Percentiles rank a stretch among this genome's conserved stretches.
Evolutionary conservation across 805 yeast genomes (phyloP).

Genomic region (Sugiyamaella boreocaroliniensis): DNA sequence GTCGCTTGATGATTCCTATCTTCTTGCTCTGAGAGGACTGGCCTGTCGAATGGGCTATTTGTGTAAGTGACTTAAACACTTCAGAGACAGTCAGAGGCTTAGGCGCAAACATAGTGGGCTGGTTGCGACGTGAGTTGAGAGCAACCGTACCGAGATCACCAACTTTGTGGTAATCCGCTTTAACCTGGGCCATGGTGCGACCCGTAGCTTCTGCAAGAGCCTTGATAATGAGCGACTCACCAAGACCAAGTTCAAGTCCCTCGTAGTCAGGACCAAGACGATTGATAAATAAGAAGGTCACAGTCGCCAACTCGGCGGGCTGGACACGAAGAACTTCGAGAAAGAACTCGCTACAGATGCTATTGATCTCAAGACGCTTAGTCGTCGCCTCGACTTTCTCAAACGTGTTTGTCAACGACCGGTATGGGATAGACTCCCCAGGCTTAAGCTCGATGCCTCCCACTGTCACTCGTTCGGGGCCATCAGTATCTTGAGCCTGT

Average conservation of each 20-base stretch:
- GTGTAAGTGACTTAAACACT: conserved; percentile 68
- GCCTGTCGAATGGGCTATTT: conserved; percentile 74
- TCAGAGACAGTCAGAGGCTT: conserved; percentile 63
- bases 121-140: conserved; percentile 70
- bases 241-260: conserved; percentile 87
- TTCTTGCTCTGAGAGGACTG: conserved; percentile 74
- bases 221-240: conserved; percentile 81
- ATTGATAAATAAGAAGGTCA: conserved; percentile 81
- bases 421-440: conserved; percentile 30
- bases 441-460: not conserved
- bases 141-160: conserved; percentile 95
- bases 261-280: conserved; percentile 93
- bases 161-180: conserved; percentile 61
- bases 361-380: conserved; percentile 74
- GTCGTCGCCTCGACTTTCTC: conserved; percentile 73
- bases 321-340: conserved; percentile 51
- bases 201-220: conserved; percentile 91
- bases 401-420: conserved; percentile 55
- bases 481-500: not conserved
- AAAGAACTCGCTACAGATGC: conserved; percentile 68
- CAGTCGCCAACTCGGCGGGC: conserved; percentile 51
- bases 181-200: conserved; percentile 61
- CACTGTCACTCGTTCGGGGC: not conserved
- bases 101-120: conserved; percentile 91
- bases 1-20: conserved; percentile 67